A percentile compares a stretch with the other conserved stretches of the same genome.
These are phyloP conservation scores for Adansonia rubrostipa DNA, from an alignment of 441 rosid species.

Conservation along the genomic window DNA sequence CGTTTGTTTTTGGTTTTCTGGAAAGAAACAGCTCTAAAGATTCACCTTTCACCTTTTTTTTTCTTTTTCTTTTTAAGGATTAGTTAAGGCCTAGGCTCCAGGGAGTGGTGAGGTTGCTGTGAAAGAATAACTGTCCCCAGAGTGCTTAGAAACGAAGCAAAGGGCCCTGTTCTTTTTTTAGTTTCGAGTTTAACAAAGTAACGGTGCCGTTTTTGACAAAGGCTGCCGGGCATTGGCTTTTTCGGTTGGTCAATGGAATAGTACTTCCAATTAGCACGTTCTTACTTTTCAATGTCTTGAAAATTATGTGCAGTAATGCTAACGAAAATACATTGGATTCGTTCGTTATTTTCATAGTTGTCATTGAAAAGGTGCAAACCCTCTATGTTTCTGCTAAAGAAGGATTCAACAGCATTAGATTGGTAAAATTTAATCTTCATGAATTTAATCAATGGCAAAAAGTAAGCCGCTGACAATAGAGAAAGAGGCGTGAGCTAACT, in stretches of 20 bases:
- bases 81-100: not conserved
- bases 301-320: not conserved
- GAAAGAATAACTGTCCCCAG: not conserved
- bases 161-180: too few species aligned
- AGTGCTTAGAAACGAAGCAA: conserved; percentile 11
- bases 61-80: not conserved
- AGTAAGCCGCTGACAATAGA: not conserved
- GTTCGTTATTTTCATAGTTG: not conserved
- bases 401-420: not conserved
- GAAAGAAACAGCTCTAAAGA: not conserved
- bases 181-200: too few species aligned
- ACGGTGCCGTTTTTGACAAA: not conserved
- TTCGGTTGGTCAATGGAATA: not conserved
- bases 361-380: not conserved
- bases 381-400: not conserved
- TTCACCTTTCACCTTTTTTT: not conserved
- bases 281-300: not conserved
- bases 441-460: not conserved
- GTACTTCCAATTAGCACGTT: not conserved
- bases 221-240: not conserved
- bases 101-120: conserved; percentile 8
- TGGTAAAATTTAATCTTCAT: not conserved
- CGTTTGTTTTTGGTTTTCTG: not conserved
- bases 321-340: not conserved
- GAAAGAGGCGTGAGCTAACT: too few species aligned